Percentiles rank a stretch among this genome's conserved stretches.
These are phyloP conservation scores for Ashbya aceris DNA, from an alignment of 1,139 yeast species.

Conservation along the genomic window DNA sequence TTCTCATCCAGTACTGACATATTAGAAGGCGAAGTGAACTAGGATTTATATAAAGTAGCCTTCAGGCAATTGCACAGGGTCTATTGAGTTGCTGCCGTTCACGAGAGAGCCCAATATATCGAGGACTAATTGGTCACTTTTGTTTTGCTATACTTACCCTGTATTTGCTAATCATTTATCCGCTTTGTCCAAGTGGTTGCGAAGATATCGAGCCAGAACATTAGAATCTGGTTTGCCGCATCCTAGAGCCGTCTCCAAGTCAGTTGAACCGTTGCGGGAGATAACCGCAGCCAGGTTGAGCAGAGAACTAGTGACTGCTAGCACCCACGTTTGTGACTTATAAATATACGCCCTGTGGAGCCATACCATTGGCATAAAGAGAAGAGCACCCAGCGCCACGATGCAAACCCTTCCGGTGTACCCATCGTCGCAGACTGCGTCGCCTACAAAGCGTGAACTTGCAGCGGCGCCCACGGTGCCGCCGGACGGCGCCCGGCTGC, in stretches of 20 bases:
- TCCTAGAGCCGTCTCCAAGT: too few species aligned
- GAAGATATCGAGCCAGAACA: too few species aligned
- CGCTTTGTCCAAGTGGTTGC: neutral
- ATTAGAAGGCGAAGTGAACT: neutral
- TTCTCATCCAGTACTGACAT: too few species aligned
- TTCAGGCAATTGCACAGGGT: slow-evolving; percentile 1
- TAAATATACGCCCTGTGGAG: neutral
- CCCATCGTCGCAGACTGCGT: slow-evolving; percentile 1
- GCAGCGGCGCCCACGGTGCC: neutral
- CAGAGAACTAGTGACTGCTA: too few species aligned
- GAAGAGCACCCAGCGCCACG: neutral
- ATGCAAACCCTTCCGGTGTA: slow-evolving; percentile 3
- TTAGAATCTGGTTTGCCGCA: too few species aligned
- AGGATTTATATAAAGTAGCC: slow-evolving; percentile 2
- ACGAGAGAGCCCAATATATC: slow-evolving; percentile 2
- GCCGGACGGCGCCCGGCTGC: neutral
- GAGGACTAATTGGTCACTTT: slow-evolving; percentile 3
- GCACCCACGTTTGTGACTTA: slow-evolving; percentile 4
- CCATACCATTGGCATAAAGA: too few species aligned
- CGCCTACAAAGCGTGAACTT: slow-evolving; percentile 1
- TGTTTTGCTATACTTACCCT: slow-evolving; percentile 2
- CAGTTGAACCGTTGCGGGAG: too few species aligned
- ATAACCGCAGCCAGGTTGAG: too few species aligned
- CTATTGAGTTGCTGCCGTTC: neutral
- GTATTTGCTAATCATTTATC: neutral